Conservation (phyloP, 371 early-diverging fungal genomes). For the Apophysomyces trapeziformis region DNA sequence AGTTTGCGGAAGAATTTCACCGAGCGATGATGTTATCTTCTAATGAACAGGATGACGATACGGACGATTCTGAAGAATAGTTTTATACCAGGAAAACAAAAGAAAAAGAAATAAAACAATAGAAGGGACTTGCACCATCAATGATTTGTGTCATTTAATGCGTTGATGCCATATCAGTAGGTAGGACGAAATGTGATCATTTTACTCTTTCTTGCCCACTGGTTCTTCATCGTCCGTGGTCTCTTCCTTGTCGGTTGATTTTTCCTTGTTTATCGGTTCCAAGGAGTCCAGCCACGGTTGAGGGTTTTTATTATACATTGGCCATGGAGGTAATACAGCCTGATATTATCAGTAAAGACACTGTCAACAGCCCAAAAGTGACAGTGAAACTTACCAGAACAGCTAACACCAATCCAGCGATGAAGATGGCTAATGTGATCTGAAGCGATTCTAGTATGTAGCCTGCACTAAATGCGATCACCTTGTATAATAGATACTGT, state of each 20-base stretch:
- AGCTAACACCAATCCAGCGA: constrained; percentile 13
- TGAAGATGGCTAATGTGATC: constrained; percentile 20
- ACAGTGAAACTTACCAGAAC: constrained; percentile 12
- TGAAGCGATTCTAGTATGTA: constrained; percentile 17
- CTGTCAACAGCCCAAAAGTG: neutral
- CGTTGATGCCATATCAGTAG: neutral
- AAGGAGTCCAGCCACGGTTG: constrained; percentile 18
- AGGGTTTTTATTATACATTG: constrained; percentile 27
- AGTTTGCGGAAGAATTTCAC: constrained; percentile 73
- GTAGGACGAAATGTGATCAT: neutral
- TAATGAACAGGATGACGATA: constrained; percentile 13
- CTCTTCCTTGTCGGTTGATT: neutral
- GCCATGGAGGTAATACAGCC: constrained; percentile 31
- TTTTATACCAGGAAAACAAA: too few species aligned
- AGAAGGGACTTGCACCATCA: too few species aligned
- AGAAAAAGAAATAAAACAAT: too few species aligned
- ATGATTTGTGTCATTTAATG: neutral
- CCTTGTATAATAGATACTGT: constrained; percentile 4
- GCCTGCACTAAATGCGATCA: constrained; percentile 24
- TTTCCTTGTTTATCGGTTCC: neutral
- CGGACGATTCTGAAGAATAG: constrained; percentile 19
- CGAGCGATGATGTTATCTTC: constrained; percentile 42
- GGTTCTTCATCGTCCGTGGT: neutral
- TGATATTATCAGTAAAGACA: neutral
- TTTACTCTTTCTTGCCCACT: neutral